Base-by-base conservation (phyloP, 2,329 filamentous ascomycete species). In the Phaeosphaeriaceae sp. region DNA sequence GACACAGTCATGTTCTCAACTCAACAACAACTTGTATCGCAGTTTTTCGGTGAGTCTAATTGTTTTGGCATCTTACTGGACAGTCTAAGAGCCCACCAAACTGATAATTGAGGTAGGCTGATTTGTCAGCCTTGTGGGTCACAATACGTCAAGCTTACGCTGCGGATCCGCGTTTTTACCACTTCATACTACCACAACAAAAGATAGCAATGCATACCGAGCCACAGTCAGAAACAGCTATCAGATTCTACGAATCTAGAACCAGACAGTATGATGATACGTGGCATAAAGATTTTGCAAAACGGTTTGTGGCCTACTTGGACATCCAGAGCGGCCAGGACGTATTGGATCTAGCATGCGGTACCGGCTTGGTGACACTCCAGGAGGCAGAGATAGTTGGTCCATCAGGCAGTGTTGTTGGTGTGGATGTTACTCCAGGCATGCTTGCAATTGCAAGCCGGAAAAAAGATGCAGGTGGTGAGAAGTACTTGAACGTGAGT, bases 261-360 rank as follows among this genome's bases (percentile, higher is more conserved):
- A 67, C 70, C 5, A 45, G 50, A 15, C 62, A 56, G 17, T 77
- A 78, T 57, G 74, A 78, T 38, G 59, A 71, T 23, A 73, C 70
- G n/a, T 76, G 71, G 68, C 77, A 78, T 50, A 61, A 62, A 13
- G 60, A 67, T 23, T 76, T 77, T 46, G 72, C 74, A 2, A 60
- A 55, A 23, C 68, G 75, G 23, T 74, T 77, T 50, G 57, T 72
- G 7, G 63, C 72, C 18, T 51, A 67, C 23, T 21, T 72, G 15
- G 42, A 63, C 13, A 58, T 72, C 26, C 46, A 60, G n/a, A 61
- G 69, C 11, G 76, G 75, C 20, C 69, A 77, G 42, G 48, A 69
- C 17, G 58, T 79, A n/a, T 69, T 79, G 11, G 77, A 79, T 45
- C 64, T 79, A 13, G 77, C 76, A 5, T 78, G 76, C 50, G 76